Evolutionary conservation across 768 basidiomycete genomes (phyloP).

Genomic region (Trametes punicea): DNA sequence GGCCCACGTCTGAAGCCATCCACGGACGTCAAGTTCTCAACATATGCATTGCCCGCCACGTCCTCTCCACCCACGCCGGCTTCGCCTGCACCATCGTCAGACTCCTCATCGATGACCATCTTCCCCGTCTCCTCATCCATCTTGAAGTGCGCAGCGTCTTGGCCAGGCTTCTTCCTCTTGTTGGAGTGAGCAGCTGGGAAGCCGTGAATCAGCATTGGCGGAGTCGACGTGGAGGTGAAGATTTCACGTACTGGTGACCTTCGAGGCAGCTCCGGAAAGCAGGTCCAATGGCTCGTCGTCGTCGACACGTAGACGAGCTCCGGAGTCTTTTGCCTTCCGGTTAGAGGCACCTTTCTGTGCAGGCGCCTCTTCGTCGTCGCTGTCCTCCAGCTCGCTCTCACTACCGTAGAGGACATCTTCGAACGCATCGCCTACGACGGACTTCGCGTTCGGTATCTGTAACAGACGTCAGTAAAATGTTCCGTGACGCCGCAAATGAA

Average conservation of each 20-base stretch:
- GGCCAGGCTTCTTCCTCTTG: constrained; percentile 73
- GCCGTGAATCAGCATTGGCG: background rate
- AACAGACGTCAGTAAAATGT: background rate
- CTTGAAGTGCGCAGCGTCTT: constrained; percentile 85
- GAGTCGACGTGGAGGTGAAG: background rate
- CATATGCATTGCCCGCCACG: constrained; percentile 74
- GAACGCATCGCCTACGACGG: constrained; percentile 71
- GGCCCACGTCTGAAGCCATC: constrained; percentile 88
- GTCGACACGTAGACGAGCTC: constrained; percentile 75
- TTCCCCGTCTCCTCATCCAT: constrained; percentile 80
- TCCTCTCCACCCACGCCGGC: constrained; percentile 44
- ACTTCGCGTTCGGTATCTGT: constrained; percentile 39
- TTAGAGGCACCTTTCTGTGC: constrained; percentile 37
- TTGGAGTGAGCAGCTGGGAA: constrained; percentile 36
- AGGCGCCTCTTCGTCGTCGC: constrained; percentile 47
- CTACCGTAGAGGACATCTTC: constrained; percentile 97
- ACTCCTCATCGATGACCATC: constrained; percentile 68
- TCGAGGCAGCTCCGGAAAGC: constrained; percentile 71
- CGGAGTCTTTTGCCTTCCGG: constrained; percentile 37
- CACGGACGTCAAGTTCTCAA: constrained; percentile 74
- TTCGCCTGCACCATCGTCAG: constrained; percentile 44
- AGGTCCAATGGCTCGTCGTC: constrained; percentile 96
- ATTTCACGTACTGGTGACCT: constrained; percentile 58
- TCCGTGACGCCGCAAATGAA: background rate
- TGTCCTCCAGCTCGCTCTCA: constrained; percentile 83